phyloP scores from a whole-genome alignment of 345 rosid species.

The Gynandropsis gynandra region DNA sequence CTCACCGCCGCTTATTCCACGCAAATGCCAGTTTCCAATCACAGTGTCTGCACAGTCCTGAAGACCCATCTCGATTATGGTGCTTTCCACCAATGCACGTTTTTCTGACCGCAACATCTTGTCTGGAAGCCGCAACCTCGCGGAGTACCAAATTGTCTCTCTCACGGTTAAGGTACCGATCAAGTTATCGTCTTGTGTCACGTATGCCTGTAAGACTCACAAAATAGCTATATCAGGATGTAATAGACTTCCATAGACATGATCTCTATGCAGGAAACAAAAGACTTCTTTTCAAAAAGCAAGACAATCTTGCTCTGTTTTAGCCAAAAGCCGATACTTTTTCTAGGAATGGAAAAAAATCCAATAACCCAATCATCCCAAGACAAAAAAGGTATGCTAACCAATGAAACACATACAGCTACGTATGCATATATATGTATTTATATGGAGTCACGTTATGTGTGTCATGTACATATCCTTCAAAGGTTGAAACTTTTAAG shows the following conservation, averaged over 20 bases:
- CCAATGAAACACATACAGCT: conserved; percentile 15
- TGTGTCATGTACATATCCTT: not conserved
- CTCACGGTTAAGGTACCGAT: conserved; percentile 88
- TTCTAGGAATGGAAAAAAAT: conserved; percentile 19
- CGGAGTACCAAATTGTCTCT: conserved; percentile 85
- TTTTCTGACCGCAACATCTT: conserved; percentile 79
- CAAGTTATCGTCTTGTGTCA: conserved; percentile 96
- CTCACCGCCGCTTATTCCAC: conserved; percentile 93
- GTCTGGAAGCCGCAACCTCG: conserved; percentile 83
- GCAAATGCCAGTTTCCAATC: conserved; percentile 91
- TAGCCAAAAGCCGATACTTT: not conserved
- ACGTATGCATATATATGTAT: too few relatives aligned
- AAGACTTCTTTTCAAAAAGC: not conserved
- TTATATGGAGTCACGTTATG: too few relatives aligned
- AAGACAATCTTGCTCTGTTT: not conserved
- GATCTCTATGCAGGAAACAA: not conserved
- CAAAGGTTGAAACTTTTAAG: not conserved
- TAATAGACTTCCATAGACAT: not conserved
- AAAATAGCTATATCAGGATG: not conserved
- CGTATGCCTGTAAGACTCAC: conserved; percentile 55
- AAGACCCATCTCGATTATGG: conserved; percentile 88
- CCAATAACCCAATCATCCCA: conserved; percentile 21
- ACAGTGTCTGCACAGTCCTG: conserved; percentile 95
- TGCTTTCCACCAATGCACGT: conserved; percentile 69
- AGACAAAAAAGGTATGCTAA: conserved; percentile 13